Conservation (phyloP, 768 basidiomycete species). For the Lentinus brumalis region DNA sequence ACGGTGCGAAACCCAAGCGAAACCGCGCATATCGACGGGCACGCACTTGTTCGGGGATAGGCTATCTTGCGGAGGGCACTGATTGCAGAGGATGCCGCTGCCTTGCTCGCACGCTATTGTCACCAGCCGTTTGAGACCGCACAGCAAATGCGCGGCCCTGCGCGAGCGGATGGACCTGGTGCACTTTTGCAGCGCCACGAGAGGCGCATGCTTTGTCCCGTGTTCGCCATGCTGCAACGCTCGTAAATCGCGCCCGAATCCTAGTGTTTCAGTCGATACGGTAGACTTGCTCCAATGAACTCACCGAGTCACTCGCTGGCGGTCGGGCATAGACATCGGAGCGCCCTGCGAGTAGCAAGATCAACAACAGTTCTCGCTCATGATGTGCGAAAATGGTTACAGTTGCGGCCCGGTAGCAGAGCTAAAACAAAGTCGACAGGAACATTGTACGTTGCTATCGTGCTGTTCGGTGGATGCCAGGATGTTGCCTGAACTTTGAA, state of each 20-base stretch:
- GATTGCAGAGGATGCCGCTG: too few relatives aligned
- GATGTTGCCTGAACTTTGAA: background rate
- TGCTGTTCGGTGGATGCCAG: background rate
- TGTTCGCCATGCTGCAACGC: too few relatives aligned
- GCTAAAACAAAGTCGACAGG: background rate
- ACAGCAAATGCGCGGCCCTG: background rate
- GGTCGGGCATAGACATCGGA: background rate
- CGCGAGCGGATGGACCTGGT: too few relatives aligned
- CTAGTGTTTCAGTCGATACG: background rate
- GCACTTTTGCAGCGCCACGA: too few relatives aligned
- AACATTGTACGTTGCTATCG: background rate
- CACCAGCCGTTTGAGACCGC: slow-evolving; percentile 3
- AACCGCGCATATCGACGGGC: background rate
- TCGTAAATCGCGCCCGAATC: too few relatives aligned
- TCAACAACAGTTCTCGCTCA: background rate
- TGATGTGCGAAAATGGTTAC: background rate
- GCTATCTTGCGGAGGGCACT: too few relatives aligned
- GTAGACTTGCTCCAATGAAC: background rate
- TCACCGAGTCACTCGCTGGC: too few relatives aligned
- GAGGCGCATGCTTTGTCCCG: too few relatives aligned
- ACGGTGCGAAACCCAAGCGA: background rate
- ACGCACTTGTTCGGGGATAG: background rate
- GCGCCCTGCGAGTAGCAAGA: background rate
- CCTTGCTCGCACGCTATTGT: background rate
- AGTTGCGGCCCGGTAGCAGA: too few relatives aligned